Percentiles rank a stretch among this genome's conserved stretches.
Conservation (phyloP, 495 filamentous ascomycete genomes). For the Podospora tetraspora region DNA sequence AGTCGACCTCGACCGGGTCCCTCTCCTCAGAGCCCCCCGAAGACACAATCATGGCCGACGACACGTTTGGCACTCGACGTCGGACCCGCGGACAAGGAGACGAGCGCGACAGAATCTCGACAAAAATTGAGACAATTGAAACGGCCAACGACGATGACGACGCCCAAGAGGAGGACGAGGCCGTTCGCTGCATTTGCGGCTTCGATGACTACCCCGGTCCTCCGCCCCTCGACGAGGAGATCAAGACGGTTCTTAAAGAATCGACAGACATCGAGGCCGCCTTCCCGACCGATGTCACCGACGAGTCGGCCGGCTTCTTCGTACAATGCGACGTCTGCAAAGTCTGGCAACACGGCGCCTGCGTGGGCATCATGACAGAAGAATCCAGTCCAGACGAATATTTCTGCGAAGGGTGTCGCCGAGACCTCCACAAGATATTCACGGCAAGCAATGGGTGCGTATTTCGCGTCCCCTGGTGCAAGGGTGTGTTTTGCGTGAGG, state of each 20-base stretch:
- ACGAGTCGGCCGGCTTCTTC: slow-evolving; percentile 90
- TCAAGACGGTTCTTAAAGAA: slow-evolving; percentile 46
- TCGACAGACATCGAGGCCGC: slow-evolving; percentile 48
- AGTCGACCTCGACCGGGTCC: slow-evolving; percentile 64
- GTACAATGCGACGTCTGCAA: slow-evolving; percentile 98
- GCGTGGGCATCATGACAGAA: slow-evolving; percentile 94
- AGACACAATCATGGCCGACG: slow-evolving; percentile 55
- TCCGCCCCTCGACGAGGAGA: slow-evolving; percentile 60
- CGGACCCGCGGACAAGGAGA: slow-evolving; percentile 62
- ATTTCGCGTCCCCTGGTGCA: slow-evolving; percentile 8
- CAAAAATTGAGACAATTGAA: slow-evolving; percentile 47
- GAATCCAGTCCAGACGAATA: slow-evolving; percentile 91
- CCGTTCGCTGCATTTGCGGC: slow-evolving; percentile 92
- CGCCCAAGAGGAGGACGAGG: slow-evolving; percentile 79
- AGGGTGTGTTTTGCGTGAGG: slow-evolving; percentile 5
- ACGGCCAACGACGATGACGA: slow-evolving; percentile 56
- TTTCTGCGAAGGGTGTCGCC: slow-evolving; percentile 91
- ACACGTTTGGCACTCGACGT: slow-evolving; percentile 52
- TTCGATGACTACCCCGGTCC: slow-evolving; percentile 92
- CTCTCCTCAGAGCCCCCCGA: slow-evolving; percentile 77
- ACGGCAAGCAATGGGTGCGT: slow-evolving; percentile 81
- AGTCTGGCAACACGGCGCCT: slow-evolving; percentile 98
- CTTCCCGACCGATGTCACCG: slow-evolving; percentile 64
- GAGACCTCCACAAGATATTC: slow-evolving; percentile 80
- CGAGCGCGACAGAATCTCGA: slow-evolving; percentile 48